phyloP scores from a whole-genome alignment of 495 filamentous ascomycete genomes.

The Delitschia confertaspora region DNA sequence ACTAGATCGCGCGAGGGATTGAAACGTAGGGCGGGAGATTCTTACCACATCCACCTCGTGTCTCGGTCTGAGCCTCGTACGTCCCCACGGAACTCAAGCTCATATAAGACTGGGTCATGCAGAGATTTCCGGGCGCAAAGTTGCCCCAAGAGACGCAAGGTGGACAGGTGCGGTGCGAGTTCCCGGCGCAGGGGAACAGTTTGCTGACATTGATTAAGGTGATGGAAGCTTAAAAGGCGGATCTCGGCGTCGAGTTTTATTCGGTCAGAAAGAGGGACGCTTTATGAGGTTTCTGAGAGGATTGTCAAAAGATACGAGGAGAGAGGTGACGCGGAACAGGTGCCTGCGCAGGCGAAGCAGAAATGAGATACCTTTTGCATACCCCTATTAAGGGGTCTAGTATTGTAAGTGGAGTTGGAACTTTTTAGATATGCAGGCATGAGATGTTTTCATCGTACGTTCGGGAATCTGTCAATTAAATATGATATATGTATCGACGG shows the following conservation, averaged over 20 bases:
- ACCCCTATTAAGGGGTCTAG: too few species aligned
- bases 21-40: constrained; percentile 10
- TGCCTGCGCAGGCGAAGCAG: too few species aligned
- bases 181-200: constrained; percentile 8
- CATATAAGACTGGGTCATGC: constrained; percentile 9
- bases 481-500: too few species aligned
- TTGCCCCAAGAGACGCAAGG: constrained; percentile 10
- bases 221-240: constrained; percentile 6
- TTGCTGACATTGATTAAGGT: constrained; percentile 6
- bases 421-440: too few species aligned
- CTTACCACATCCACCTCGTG: constrained; percentile 16
- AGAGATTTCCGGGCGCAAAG: background rate
- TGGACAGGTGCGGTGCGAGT: constrained; percentile 12
- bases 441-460: too few species aligned
- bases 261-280: constrained; percentile 11
- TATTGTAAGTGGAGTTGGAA: too few species aligned
- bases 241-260: constrained; percentile 18
- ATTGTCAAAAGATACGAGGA: constrained; percentile 17
- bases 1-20: constrained; percentile 7
- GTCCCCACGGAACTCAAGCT: background rate
- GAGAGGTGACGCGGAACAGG: too few species aligned
- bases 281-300: constrained; percentile 21
- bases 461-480: too few species aligned
- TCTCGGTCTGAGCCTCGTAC: constrained; percentile 9
- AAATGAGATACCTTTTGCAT: too few species aligned